These are phyloP conservation scores for Coniosporium tulheliwenetii DNA, from an alignment of 2,329 filamentous ascomycete genomes.

Conservation along the genomic window DNA sequence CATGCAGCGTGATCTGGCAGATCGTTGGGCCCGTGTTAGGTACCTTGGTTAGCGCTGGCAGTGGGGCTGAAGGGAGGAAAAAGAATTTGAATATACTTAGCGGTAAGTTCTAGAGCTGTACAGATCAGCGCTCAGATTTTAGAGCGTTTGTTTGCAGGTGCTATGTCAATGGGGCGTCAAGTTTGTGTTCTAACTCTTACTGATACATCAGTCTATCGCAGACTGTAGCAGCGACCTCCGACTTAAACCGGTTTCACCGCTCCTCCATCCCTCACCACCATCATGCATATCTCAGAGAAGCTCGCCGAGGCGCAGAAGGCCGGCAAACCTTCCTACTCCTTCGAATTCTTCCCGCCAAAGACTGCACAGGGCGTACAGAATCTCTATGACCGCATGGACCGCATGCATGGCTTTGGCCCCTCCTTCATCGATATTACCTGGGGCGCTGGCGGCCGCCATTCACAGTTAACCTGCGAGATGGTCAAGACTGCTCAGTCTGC, in stretches of 20 bases:
- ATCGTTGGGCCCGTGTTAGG: slow-evolving; percentile 30
- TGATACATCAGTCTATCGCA: too few relatives aligned
- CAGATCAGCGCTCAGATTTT: too few relatives aligned
- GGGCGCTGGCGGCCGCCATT: slow-evolving; percentile 86
- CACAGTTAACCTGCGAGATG: slow-evolving; percentile 93
- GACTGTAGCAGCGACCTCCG: background rate
- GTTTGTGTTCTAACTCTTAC: too few relatives aligned
- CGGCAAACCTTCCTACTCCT: slow-evolving; percentile 81
- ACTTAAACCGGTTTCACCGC: background rate
- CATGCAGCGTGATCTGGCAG: slow-evolving; percentile 39
- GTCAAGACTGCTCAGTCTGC: slow-evolving; percentile 88
- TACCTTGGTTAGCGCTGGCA: slow-evolving; percentile 24
- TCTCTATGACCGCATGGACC: slow-evolving; percentile 97
- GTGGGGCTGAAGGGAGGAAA: background rate
- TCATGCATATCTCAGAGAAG: slow-evolving; percentile 93
- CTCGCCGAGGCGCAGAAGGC: slow-evolving; percentile 65
- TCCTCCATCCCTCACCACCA: slow-evolving; percentile 17
- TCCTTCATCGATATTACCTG: slow-evolving; percentile 98
- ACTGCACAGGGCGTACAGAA: slow-evolving; percentile 97
- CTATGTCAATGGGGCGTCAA: too few relatives aligned
- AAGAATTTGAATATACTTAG: background rate
- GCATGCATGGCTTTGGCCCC: slow-evolving; percentile 88
- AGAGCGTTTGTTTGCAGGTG: too few relatives aligned
- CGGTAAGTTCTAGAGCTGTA: too few relatives aligned
- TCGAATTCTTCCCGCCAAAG: slow-evolving; percentile 98